A percentile compares a stretch with the other conserved stretches of the same genome.
Evolutionary conservation across 192 early-diverging fungal species (phyloP).

Genomic region (Gryganskiella cystojenkinii): DNA sequence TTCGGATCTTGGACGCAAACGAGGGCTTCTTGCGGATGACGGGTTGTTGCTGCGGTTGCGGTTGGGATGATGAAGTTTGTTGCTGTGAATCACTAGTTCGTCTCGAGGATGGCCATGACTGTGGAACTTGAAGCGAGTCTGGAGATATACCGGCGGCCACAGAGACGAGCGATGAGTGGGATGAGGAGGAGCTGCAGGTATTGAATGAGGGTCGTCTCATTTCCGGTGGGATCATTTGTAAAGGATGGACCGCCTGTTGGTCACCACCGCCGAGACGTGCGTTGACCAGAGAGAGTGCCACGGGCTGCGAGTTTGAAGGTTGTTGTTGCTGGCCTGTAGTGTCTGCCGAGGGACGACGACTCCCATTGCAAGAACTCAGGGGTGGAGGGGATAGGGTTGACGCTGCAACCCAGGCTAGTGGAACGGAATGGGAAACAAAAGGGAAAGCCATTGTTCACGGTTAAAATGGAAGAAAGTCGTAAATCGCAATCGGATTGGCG

Average conservation of each 20-base stretch:
- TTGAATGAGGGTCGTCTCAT: background rate
- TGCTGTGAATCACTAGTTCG: background rate
- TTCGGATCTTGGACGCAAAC: slow-evolving; percentile 39
- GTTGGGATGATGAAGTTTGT: background rate
- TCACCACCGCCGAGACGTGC: background rate
- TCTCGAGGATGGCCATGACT: background rate
- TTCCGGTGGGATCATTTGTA: slow-evolving; percentile 14
- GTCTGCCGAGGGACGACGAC: background rate
- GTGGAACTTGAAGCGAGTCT: background rate
- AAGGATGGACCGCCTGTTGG: slow-evolving; percentile 23
- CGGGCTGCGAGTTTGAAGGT: background rate
- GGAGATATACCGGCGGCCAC: background rate
- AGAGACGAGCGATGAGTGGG: no score
- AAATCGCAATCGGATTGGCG: no score
- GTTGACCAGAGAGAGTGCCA: background rate
- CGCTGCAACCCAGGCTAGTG: background rate
- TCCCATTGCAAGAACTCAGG: background rate
- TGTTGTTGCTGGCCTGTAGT: background rate
- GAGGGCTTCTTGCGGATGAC: slow-evolving; percentile 20
- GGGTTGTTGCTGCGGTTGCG: background rate
- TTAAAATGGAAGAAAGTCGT: no score
- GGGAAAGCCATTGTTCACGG: background rate
- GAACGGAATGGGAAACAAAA: background rate
- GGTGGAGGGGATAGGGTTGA: background rate
- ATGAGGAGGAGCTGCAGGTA: background rate